Evolutionary conservation across 1,284 basidiomycete genomes (phyloP).

Genomic region (Athelia psychrophila): DNA sequence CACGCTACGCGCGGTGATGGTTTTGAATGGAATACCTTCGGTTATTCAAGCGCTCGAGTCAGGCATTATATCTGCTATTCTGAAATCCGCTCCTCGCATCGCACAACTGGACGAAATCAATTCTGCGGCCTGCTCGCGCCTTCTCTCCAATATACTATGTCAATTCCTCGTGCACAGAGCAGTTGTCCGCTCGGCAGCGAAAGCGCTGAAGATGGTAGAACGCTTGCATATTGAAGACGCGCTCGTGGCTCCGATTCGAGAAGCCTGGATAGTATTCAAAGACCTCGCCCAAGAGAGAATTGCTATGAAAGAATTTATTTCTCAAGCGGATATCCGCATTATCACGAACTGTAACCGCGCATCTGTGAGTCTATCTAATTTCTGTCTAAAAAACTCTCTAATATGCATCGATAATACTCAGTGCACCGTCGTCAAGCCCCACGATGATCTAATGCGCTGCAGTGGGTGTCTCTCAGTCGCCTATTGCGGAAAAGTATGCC

Average conservation of each 20-base stretch:
- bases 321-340: too few species aligned
- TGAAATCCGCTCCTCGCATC: background rate
- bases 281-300: background rate
- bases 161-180: background rate
- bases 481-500: too few species aligned
- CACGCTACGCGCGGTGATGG: background rate
- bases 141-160: background rate
- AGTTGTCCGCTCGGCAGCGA: background rate
- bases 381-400: too few species aligned
- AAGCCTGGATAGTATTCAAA: background rate
- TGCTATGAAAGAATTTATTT: too few species aligned
- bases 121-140: background rate
- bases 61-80: background rate
- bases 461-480: too few species aligned
- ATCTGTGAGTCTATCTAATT: too few species aligned
- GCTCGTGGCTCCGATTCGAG: background rate
- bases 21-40: background rate
- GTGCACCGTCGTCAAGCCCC: too few species aligned
- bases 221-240: background rate
- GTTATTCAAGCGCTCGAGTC: background rate
- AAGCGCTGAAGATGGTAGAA: background rate
- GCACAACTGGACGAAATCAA: background rate
- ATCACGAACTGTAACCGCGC: too few species aligned
- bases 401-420: too few species aligned
- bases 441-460: too few species aligned